Percentiles rank a stretch among this genome's conserved stretches.
Conservation (phyloP, 345 rosid species). For the Salix udensis region DNA sequence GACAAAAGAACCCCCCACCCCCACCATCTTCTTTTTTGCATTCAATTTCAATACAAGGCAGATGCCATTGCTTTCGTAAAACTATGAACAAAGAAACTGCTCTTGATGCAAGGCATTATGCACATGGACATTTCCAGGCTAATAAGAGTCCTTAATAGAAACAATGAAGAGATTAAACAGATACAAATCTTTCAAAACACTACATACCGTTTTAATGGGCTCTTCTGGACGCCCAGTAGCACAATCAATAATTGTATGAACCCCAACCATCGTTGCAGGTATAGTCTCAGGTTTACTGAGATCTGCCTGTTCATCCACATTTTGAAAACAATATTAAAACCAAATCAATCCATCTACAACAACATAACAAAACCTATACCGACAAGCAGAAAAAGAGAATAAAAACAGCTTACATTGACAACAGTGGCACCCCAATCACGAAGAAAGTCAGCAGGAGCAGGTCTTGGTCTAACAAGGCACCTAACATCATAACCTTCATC, state of each 20-base stretch:
- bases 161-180: not conserved
- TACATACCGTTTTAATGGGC: constrained; percentile 74
- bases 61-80: too few relatives aligned
- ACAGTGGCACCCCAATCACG: constrained; percentile 98
- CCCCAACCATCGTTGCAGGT: constrained; percentile 90
- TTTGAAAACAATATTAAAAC: not conserved
- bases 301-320: constrained; percentile 61
- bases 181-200: not conserved
- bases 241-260: constrained; percentile 87
- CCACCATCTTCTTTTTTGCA: too few relatives aligned
- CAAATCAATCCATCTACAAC: not conserved
- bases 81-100: too few relatives aligned
- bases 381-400: not conserved
- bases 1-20: too few relatives aligned
- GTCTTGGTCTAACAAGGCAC: constrained; percentile 89
- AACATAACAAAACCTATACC: not conserved
- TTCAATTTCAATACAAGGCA: too few relatives aligned
- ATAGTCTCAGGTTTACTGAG: constrained; percentile 89
- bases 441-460: constrained; percentile 88
- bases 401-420: constrained; percentile 56
- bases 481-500: constrained; percentile 92
- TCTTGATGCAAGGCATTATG: too few relatives aligned
- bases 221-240: constrained; percentile 99
- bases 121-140: too few relatives aligned
- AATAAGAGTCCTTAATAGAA: too few relatives aligned